Percentiles rank a stretch among this genome's conserved stretches.
Evolutionary conservation across 768 basidiomycete species (phyloP).

Genomic region (Rhodotorula paludigena): DNA sequence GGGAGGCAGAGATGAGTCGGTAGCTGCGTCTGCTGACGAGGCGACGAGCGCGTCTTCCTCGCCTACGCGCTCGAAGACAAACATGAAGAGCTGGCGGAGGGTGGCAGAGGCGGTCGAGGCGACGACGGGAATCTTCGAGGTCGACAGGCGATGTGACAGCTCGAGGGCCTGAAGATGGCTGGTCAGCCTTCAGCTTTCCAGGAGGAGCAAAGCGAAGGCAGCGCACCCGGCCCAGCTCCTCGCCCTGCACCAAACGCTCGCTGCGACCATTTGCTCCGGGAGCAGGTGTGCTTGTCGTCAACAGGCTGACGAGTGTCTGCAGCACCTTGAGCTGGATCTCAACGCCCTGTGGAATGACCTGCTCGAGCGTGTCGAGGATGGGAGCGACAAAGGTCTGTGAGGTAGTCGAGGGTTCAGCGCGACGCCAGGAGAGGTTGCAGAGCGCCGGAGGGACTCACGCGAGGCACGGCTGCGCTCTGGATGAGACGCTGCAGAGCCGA

Average conservation of each 20-base stretch:
- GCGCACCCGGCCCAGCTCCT: slow-evolving; percentile 72
- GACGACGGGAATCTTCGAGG: slow-evolving; percentile 90
- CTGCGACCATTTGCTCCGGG: neutral
- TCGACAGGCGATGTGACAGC: slow-evolving; percentile 89
- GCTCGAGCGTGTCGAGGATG: slow-evolving; percentile 76
- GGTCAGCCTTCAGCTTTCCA: no score
- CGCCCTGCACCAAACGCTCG: slow-evolving; percentile 59
- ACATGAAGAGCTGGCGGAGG: slow-evolving; percentile 92
- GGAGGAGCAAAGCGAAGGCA: neutral
- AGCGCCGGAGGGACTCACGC: neutral
- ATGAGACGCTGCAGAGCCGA: slow-evolving; percentile 88
- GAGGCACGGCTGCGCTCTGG: slow-evolving; percentile 51
- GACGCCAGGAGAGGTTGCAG: neutral
- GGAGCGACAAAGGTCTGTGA: slow-evolving; percentile 66
- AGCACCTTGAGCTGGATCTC: slow-evolving; percentile 93
- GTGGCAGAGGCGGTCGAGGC: slow-evolving; percentile 96
- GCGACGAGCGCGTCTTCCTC: slow-evolving; percentile 59
- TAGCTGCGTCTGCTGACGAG: neutral
- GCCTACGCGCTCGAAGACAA: slow-evolving; percentile 90
- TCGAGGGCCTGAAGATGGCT: slow-evolving; percentile 35
- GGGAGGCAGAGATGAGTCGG: slow-evolving; percentile 5
- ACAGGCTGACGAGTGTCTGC: slow-evolving; percentile 72
- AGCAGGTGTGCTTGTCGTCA: slow-evolving; percentile 45
- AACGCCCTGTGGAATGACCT: slow-evolving; percentile 86
- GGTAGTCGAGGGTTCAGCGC: neutral